These are phyloP conservation scores for Mycena latifolia DNA, from an alignment of 768 basidiomycete genomes.

Conservation along the genomic window DNA sequence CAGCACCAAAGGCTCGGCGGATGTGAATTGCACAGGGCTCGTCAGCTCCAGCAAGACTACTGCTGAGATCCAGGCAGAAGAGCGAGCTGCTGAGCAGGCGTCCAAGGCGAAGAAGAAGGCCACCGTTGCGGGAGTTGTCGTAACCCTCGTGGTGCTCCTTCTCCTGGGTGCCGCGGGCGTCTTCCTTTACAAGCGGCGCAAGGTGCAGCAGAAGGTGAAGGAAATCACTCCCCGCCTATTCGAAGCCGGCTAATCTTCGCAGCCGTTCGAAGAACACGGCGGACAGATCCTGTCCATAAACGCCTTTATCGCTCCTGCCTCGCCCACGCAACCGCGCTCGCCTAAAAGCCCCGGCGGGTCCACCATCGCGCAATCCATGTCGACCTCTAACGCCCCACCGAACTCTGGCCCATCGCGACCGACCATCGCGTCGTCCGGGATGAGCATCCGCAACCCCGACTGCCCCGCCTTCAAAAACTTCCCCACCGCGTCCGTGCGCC, in stretches of 20 bases:
- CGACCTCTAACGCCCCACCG: constrained; percentile 6
- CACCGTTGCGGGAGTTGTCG: constrained; percentile 47
- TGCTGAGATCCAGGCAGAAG: constrained; percentile 36
- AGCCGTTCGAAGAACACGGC: constrained; percentile 29
- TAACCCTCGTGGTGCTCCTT: constrained; percentile 45
- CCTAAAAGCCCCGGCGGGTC: constrained; percentile 13
- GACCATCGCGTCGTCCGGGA: constrained; percentile 10
- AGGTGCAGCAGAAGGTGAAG: too few species aligned
- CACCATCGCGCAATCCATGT: constrained; percentile 7
- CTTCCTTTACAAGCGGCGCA: constrained; percentile 36
- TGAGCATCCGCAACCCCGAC: constrained; percentile 29
- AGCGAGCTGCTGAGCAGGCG: constrained; percentile 29
- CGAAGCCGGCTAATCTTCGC: constrained; percentile 24
- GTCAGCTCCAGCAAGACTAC: constrained; percentile 44
- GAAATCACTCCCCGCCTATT: constrained; percentile 33
- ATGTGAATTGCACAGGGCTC: constrained; percentile 48
- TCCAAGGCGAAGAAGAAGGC: constrained; percentile 35
- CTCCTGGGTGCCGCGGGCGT: constrained; percentile 37
- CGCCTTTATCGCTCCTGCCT: constrained; percentile 33
- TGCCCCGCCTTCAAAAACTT: constrained; percentile 32
- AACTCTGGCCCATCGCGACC: neutral
- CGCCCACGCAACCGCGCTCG: constrained; percentile 16
- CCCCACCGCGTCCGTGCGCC: constrained; percentile 37
- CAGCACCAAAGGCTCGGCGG: constrained; percentile 43
- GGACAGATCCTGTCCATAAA: constrained; percentile 38